Evolutionary conservation across 495 filamentous ascomycete species (phyloP).

Genomic region (Cercophora sp.): DNA sequence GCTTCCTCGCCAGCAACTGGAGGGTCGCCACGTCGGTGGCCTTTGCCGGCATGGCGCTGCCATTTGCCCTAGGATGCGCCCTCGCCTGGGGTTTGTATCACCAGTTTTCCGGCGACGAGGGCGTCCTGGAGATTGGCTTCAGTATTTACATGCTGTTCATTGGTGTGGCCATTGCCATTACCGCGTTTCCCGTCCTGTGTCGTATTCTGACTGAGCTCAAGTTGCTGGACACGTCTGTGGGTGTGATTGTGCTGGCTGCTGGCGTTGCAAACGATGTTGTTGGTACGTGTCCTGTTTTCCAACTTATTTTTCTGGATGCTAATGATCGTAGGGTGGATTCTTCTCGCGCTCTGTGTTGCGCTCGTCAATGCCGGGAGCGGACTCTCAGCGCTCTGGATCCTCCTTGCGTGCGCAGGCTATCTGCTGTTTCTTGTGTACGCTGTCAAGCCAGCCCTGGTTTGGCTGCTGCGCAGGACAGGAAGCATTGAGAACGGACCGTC

Average conservation of each 20-base stretch:
- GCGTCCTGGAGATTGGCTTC: slow-evolving; percentile 60
- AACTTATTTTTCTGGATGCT: neutral
- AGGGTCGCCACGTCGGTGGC: slow-evolving; percentile 76
- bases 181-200: slow-evolving; percentile 91
- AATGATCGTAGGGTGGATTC: slow-evolving; percentile 71
- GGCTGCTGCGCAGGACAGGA: slow-evolving; percentile 64
- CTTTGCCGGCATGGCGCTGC: slow-evolving; percentile 79
- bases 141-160: slow-evolving; percentile 87
- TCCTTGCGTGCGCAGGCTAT: slow-evolving; percentile 72
- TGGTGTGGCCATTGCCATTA: slow-evolving; percentile 90
- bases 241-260: slow-evolving; percentile 87
- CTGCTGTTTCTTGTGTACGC: slow-evolving; percentile 69
- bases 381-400: slow-evolving; percentile 78
- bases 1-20: slow-evolving; percentile 84
- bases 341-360: slow-evolving; percentile 89
- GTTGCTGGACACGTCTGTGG: slow-evolving; percentile 75
- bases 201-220: slow-evolving; percentile 92
- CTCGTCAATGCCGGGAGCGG: slow-evolving; percentile 85
- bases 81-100: slow-evolving; percentile 85
- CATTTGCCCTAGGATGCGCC: slow-evolving; percentile 62
- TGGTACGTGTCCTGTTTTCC: neutral
- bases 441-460: slow-evolving; percentile 76
- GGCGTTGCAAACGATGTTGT: slow-evolving; percentile 89
- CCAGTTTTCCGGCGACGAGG: slow-evolving; percentile 50
- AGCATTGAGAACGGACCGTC: slow-evolving; percentile 86